phyloP scores from a whole-genome alignment of 202 grass and related monocot species.

The Schoenoplectus tabernaemontani region DNA sequence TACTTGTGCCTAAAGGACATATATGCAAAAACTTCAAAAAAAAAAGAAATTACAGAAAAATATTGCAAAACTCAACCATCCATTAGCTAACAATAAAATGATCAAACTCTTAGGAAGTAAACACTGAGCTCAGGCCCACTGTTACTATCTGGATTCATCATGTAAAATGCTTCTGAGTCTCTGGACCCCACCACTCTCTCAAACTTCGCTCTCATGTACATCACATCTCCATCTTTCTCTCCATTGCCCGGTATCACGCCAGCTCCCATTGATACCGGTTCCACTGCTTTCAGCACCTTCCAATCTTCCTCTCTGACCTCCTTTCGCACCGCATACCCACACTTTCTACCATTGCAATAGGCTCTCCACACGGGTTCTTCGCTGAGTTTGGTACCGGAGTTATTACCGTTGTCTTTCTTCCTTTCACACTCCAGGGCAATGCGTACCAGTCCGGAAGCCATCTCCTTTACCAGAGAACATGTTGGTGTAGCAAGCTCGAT shows the following conservation, averaged over 20 bases:
- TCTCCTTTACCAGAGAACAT: conserved; percentile 63
- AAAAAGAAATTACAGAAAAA: not conserved
- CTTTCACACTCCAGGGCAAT: conserved; percentile 88
- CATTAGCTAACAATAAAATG: not conserved
- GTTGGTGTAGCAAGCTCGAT: conserved; percentile 81
- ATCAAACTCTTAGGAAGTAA: conserved; percentile 83
- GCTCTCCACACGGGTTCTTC: conserved; percentile 87
- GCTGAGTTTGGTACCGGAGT: conserved; percentile 33
- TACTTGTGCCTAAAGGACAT: not conserved
- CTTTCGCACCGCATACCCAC: conserved; percentile 75
- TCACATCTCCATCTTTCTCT: conserved; percentile 60
- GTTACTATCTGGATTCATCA: conserved; percentile 82
- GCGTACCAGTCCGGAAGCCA: conserved; percentile 87
- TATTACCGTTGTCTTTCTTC: conserved; percentile 19
- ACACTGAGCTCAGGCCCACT: conserved; percentile 83
- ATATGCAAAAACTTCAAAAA: conserved; percentile 13
- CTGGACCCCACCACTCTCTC: conserved; percentile 81
- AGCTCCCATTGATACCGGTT: conserved; percentile 92
- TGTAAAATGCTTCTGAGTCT: conserved; percentile 93
- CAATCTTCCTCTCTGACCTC: conserved; percentile 65
- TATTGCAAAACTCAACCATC: not conserved
- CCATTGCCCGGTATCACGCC: conserved; percentile 67
- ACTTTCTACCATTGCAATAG: conserved; percentile 81
- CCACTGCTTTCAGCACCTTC: conserved; percentile 66
- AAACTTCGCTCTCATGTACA: conserved; percentile 92